Base-by-base conservation (phyloP, 768 basidiomycete species). In the Chalciporus chontae region DNA sequence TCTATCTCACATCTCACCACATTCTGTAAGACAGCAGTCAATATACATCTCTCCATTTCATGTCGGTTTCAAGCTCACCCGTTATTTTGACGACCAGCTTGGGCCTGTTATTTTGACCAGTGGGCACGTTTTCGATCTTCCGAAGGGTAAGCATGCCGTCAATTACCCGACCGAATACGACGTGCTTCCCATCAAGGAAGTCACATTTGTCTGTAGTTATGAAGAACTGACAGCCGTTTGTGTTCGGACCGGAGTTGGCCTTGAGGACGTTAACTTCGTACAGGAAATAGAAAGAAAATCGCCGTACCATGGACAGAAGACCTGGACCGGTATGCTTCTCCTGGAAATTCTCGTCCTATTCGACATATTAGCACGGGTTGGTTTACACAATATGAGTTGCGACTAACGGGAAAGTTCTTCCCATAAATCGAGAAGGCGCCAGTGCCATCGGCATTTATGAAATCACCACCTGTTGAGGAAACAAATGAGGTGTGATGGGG, bases 191-290 rank as follows among this genome's bases (percentile, higher is more conserved):
- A 64, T 99, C 94, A 39, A 99, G 80, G 70, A 98, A 98, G 54
- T 94, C 91, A 55, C 94, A 95, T 58, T 90, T 87, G 8, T 84
- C 90, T 2, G 91, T 94, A 0, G 96, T 99, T 64, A 99, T 85
- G 77, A 99, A 99, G 75, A 98, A 99, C 82, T 92, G 93, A 67
- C 91, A 94, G 3, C 94, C 95, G 56, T 97, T 98, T 13, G 93
- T 94, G 62, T 91, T 86, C 3, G 88, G 80, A 5, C 95, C 95
- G 0, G 94, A 96, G 70, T 97, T 98, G 0, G 94, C 95, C 93
- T 94, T 59, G 26, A 47, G 19, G 19, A 47, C 2, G 42, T 53
- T 26, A 54, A 32, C n/a, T 36, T 4, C 34, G 5, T 9, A 31
- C 37, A 37, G 40, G 40, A 18, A 50, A 9, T 19, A 27, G 41